phyloP scores from a whole-genome alignment of 495 filamentous ascomycete species.

The Penicillium waksmanii region DNA sequence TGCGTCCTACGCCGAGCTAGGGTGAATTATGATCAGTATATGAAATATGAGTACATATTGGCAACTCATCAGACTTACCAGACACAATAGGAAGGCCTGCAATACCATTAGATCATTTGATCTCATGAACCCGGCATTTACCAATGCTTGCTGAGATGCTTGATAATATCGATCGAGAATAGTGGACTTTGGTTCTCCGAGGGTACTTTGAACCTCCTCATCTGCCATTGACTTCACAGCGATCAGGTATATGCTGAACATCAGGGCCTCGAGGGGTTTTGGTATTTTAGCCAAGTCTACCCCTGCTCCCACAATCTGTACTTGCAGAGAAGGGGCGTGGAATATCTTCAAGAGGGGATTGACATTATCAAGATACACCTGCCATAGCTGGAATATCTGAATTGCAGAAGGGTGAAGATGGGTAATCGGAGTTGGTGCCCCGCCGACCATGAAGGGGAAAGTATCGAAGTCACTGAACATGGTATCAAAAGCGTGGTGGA shows the following conservation, averaged over 20 bases:
- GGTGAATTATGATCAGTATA: not conserved
- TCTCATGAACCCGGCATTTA: conserved; percentile 67
- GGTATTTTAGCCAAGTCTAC: conserved; percentile 35
- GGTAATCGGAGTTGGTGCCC: conserved; percentile 47
- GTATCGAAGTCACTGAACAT: conserved; percentile 57
- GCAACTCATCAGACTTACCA: conserved; percentile 31
- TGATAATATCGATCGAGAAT: conserved; percentile 68
- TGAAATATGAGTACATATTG: not conserved
- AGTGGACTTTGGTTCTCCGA: conserved; percentile 12
- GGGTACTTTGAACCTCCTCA: conserved; percentile 19
- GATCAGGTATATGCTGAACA: conserved; percentile 76
- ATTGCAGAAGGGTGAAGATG: conserved; percentile 25
- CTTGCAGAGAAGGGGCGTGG: conserved; percentile 51
- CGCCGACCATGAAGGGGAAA: conserved; percentile 64
- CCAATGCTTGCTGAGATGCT: conserved; percentile 68
- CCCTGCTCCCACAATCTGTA: conserved; percentile 31
- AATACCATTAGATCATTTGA: conserved; percentile 67
- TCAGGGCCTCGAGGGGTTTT: conserved; percentile 59
- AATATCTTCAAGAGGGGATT: conserved; percentile 54
- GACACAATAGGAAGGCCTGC: conserved; percentile 71
- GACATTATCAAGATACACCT: conserved; percentile 49
- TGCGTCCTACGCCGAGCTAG: conserved; percentile 47
- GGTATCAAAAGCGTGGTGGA: conserved; percentile 56
- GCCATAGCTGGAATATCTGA: conserved; percentile 46
- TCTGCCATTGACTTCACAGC: conserved; percentile 62